Conservation (phyloP, 306 rosid species). For the Sechiopsis laciniata region DNA sequence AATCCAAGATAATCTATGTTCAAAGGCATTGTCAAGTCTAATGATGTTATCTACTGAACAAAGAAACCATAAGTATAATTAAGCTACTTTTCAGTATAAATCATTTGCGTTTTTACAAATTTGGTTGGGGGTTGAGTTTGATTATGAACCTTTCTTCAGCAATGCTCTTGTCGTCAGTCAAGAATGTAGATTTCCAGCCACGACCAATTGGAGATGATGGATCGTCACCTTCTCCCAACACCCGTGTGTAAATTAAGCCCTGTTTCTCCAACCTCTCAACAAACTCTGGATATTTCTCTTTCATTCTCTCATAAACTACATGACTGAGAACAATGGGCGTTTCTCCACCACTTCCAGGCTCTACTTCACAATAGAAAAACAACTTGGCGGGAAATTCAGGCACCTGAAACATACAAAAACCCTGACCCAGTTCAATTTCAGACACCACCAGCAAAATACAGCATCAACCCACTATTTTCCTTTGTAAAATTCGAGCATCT, state of each 20-base stretch:
- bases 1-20: not conserved
- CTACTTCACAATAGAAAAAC: constrained; percentile 85
- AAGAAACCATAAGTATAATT: not conserved
- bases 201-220: constrained; percentile 83
- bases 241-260: constrained; percentile 64
- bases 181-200: constrained; percentile 93
- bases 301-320: constrained; percentile 63
- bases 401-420: constrained; percentile 37
- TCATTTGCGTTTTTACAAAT: not conserved
- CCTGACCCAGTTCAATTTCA: not conserved
- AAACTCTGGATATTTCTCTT: constrained; percentile 56
- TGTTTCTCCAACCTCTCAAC: constrained; percentile 57
- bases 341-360: constrained; percentile 73
- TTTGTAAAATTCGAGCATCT: not conserved
- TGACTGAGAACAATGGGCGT: constrained; percentile 88
- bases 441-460: not conserved
- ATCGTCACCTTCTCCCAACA: constrained; percentile 67
- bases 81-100: constrained; percentile 4
- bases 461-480: not conserved
- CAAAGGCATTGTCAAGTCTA: not conserved
- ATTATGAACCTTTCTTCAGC: constrained; percentile 70
- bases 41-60: not conserved
- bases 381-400: constrained; percentile 70
- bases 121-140: not conserved
- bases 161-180: constrained; percentile 56